These are phyloP conservation scores for Kuraishia piskuri DNA, from an alignment of 805 yeast species.

Conservation along the genomic window DNA sequence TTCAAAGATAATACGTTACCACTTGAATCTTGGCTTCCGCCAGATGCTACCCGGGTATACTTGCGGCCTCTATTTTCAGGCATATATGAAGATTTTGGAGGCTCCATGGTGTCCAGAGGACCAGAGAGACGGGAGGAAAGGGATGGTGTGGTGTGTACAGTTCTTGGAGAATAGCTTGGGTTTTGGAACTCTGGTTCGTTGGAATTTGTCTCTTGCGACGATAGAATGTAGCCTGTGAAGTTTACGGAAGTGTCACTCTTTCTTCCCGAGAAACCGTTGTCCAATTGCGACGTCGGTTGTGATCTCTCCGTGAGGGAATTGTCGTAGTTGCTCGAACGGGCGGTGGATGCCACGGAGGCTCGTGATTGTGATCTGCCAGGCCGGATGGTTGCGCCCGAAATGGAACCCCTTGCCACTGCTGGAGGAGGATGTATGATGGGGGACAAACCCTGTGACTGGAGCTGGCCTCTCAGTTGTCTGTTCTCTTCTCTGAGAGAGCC, in stretches of 20 bases:
- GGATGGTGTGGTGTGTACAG: background rate
- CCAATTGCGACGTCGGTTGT: background rate
- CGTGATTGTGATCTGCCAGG: background rate
- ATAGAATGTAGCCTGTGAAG: background rate
- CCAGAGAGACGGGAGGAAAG: background rate
- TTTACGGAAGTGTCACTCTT: background rate
- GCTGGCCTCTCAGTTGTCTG: constrained; percentile 25
- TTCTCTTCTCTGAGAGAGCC: constrained; percentile 45
- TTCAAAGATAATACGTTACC: background rate
- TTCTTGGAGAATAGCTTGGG: background rate
- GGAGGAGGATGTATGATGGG: background rate
- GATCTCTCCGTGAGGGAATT: background rate
- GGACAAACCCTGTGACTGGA: constrained; percentile 5
- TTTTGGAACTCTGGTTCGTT: background rate
- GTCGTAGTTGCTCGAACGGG: background rate
- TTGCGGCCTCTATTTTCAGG: background rate
- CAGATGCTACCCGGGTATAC: background rate
- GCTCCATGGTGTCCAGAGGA: background rate
- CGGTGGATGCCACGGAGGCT: background rate
- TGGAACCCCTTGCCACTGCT: background rate
- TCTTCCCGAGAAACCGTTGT: background rate
- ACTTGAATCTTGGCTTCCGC: background rate
- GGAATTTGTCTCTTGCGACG: background rate
- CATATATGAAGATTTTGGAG: background rate
- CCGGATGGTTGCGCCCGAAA: background rate